Evolutionary conservation across 202 grass and related monocot species (phyloP).

Genomic region (Elaeis oleifera): DNA sequence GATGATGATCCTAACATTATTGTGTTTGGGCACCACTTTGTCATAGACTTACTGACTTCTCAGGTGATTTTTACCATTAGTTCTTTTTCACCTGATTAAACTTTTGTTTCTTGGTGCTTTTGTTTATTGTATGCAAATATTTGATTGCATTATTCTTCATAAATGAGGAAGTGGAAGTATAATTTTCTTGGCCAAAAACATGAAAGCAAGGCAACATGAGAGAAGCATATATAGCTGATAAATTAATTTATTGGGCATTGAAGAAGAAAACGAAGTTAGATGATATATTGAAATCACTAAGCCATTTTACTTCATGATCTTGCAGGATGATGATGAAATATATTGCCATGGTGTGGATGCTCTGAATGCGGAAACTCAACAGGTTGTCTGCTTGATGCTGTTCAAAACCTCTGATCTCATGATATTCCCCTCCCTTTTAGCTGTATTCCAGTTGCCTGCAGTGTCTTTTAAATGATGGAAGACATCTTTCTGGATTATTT

Average conservation of each 20-base stretch:
- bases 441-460: conserved; percentile 1
- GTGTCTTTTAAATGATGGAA: conserved; percentile 6
- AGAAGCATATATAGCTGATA: too few relatives aligned
- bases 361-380: conserved; percentile 62
- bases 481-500: background rate
- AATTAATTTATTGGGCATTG: too few relatives aligned
- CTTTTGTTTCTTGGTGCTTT: background rate
- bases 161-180: too few relatives aligned
- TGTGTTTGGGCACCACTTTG: conserved; percentile 86
- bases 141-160: background rate
- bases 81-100: background rate
- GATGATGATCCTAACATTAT: conserved; percentile 75
- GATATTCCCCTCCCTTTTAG: conserved; percentile 1
- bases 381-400: conserved; percentile 38
- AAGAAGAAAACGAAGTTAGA: too few relatives aligned
- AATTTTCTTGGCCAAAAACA: background rate
- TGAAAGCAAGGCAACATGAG: background rate
- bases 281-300: background rate
- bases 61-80: conserved; percentile 33
- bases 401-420: conserved; percentile 5
- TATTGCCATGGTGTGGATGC: conserved; percentile 91
- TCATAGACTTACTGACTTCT: conserved; percentile 77
- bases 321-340: conserved; percentile 56
- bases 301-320: conserved; percentile 16
- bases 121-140: background rate